Conservation (phyloP, 306 rosid genomes). For the Benincasa hispida region DNA sequence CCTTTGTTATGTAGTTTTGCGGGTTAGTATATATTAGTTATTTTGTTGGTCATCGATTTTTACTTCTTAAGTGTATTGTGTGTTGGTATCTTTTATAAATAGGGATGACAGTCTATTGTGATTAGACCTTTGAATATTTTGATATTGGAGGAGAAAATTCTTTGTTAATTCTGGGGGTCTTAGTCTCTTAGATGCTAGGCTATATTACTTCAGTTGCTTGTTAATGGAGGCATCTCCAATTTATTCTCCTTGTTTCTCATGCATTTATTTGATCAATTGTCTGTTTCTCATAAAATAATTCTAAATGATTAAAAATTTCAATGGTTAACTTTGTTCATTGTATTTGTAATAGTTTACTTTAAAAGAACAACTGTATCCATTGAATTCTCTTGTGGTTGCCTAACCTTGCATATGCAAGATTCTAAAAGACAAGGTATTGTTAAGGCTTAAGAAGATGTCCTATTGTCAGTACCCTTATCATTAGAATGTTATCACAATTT, state of each 20-base stretch:
- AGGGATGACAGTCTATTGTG: not conserved
- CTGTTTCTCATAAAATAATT: not conserved
- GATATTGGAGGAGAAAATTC: not conserved
- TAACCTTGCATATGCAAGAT: not conserved
- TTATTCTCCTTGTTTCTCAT: not conserved
- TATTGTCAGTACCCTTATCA: not conserved
- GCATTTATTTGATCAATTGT: not conserved
- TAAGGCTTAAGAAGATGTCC: not conserved
- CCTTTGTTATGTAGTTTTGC: not conserved
- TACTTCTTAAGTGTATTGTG: not conserved
- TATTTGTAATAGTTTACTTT: not conserved
- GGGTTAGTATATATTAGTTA: not conserved
- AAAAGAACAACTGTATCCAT: not conserved
- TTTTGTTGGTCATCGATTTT: not conserved
- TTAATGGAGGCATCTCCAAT: not conserved
- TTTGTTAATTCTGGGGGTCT: not conserved
- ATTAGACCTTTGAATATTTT: not conserved
- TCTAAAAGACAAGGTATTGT: not conserved
- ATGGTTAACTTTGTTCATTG: not conserved
- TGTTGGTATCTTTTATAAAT: not conserved
- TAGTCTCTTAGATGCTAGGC: not conserved
- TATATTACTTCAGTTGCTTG: not conserved
- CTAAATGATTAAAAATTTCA: not conserved
- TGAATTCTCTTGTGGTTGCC: not conserved
- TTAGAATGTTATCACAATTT: not conserved